These are phyloP conservation scores for Plasmopara muralis DNA, from an alignment of 352 stramenopile species.

Conservation along the genomic window DNA sequence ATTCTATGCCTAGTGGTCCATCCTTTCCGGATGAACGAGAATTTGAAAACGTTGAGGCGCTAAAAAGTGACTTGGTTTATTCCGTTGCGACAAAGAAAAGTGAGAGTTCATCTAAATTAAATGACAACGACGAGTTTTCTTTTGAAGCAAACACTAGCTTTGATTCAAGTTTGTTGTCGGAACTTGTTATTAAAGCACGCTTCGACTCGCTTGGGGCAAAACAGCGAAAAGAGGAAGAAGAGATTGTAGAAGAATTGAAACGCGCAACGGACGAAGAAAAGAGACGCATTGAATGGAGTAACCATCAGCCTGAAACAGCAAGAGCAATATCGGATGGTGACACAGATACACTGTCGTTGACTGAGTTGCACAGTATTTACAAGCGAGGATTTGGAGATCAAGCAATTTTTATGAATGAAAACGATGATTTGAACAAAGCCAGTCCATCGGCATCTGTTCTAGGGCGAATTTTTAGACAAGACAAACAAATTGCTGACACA, in stretches of 20 bases:
- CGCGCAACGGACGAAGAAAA: constrained; percentile 37
- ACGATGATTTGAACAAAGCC: constrained; percentile 9
- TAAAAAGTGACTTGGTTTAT: constrained; percentile 29
- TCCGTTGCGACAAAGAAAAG: constrained; percentile 20
- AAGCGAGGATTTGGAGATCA: constrained; percentile 75
- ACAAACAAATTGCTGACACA: constrained; percentile 22
- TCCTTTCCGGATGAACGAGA: constrained; percentile 46
- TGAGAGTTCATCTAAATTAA: neutral
- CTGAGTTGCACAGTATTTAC: constrained; percentile 74
- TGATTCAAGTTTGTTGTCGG: constrained; percentile 9
- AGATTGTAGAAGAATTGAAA: constrained; percentile 38
- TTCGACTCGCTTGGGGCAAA: constrained; percentile 19
- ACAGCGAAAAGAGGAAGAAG: constrained; percentile 30
- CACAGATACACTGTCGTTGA: constrained; percentile 37
- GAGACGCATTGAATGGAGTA: constrained; percentile 13
- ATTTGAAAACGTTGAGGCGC: constrained; percentile 34
- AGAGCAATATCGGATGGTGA: neutral
- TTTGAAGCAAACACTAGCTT: constrained; percentile 11
- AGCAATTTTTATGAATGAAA: constrained; percentile 42
- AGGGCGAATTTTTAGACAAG: constrained; percentile 39
- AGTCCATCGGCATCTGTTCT: constrained; percentile 25
- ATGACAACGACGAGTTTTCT: constrained; percentile 35
- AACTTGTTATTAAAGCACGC: constrained; percentile 16
- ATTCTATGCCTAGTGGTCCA: constrained; percentile 28
- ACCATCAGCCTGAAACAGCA: neutral